A percentile compares a stretch with the other conserved stretches of the same genome.
phyloP scores from a whole-genome alignment of 202 grass and related monocot genomes.

The Dendrocalamus latiflorus region DNA sequence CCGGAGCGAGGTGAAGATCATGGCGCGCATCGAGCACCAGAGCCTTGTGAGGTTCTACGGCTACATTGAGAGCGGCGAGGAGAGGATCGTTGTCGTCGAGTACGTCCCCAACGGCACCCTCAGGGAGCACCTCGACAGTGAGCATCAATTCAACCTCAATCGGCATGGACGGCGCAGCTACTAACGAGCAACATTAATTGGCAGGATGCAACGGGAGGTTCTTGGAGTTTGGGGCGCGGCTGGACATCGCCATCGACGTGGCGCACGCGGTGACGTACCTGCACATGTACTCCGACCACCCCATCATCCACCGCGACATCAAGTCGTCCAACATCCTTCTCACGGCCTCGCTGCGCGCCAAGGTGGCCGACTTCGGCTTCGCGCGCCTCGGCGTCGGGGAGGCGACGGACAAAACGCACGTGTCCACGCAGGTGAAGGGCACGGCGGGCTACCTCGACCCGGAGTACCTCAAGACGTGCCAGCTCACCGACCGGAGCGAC shows the following conservation, averaged over 20 bases:
- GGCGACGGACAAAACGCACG: slow-evolving; percentile 27
- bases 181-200: neutral
- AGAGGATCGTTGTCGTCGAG: slow-evolving; percentile 68
- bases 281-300: slow-evolving; percentile 82
- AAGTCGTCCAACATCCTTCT: slow-evolving; percentile 98
- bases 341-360: slow-evolving; percentile 71
- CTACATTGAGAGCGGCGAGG: slow-evolving; percentile 70
- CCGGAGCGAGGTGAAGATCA: slow-evolving; percentile 74
- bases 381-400: slow-evolving; percentile 44
- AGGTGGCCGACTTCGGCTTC: slow-evolving; percentile 94
- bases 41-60: slow-evolving; percentile 74
- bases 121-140: slow-evolving; percentile 79
- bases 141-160: neutral
- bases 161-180: too few relatives aligned
- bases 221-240: slow-evolving; percentile 46
- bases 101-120: slow-evolving; percentile 88
- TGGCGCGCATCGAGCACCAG: slow-evolving; percentile 71
- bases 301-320: slow-evolving; percentile 99
- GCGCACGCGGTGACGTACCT: slow-evolving; percentile 90
- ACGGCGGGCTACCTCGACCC: slow-evolving; percentile 95
- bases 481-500: slow-evolving; percentile 91
- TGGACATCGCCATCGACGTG: slow-evolving; percentile 82
- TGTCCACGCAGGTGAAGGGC: slow-evolving; percentile 86
- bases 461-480: slow-evolving; percentile 85
- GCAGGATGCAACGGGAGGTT: slow-evolving; percentile 44